phyloP scores from a whole-genome alignment of 164 flowering plant genomes.

The Umbellularia californica region DNA sequence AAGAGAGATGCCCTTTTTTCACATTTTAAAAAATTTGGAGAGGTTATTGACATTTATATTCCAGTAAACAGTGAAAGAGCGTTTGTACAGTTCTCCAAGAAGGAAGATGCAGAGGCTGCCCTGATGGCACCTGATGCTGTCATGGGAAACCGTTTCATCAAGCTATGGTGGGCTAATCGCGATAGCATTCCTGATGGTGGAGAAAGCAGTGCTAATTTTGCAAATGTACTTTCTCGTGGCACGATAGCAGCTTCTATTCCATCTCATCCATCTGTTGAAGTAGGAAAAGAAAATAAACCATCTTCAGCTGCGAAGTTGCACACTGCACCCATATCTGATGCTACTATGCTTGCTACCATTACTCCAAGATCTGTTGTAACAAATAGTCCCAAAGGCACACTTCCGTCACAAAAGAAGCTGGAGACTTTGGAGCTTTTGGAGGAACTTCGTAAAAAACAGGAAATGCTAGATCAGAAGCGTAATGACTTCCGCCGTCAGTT shows the following conservation, averaged over 20 bases:
- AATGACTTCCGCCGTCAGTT: constrained; percentile 69
- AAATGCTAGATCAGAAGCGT: constrained; percentile 80
- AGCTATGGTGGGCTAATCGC: constrained; percentile 91
- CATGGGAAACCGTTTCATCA: constrained; percentile 96
- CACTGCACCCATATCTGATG: constrained; percentile 25
- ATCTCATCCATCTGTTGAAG: constrained; percentile 28
- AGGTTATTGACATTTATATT: constrained; percentile 74
- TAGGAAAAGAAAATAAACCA: constrained; percentile 38
- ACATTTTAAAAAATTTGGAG: constrained; percentile 90
- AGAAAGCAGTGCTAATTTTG: constrained; percentile 21
- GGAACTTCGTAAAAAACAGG: constrained; percentile 86
- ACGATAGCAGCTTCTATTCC: constrained; percentile 24
- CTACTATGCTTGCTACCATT: constrained; percentile 28
- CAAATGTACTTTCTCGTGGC: constrained; percentile 22
- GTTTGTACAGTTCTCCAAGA: constrained; percentile 88
- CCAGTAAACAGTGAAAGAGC: constrained; percentile 72
- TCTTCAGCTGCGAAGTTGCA: constrained; percentile 30
- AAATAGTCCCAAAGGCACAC: constrained; percentile 44
- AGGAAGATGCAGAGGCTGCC: constrained; percentile 97
- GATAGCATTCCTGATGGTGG: constrained; percentile 65
- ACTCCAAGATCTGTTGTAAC: constrained; percentile 26
- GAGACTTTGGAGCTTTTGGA: constrained; percentile 64
- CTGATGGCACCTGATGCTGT: constrained; percentile 96
- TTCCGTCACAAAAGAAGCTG: constrained; percentile 61
- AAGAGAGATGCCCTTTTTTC: constrained; percentile 68